Base-by-base conservation (phyloP, 2,329 filamentous ascomycete species). In the Geoglossum cookeanum region DNA sequence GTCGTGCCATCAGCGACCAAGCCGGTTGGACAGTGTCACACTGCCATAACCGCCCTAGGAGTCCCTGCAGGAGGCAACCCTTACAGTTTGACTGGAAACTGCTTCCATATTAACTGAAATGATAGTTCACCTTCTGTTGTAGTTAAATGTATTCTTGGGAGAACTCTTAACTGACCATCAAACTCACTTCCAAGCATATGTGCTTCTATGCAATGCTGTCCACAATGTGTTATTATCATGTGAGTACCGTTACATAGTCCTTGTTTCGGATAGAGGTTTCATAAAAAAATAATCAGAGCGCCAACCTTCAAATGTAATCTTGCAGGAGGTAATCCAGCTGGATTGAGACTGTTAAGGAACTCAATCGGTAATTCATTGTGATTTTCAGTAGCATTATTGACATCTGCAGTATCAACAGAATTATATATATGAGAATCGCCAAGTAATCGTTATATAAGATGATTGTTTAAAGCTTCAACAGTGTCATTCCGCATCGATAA, bases 241-340 rank as follows among this genome's bases (percentile, higher is more conserved):
- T 49, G 22, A 13, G 32, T 57, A 55, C 30, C 32, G 29, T 57
- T 57, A 33, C 52, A 57, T 8, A 57, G 55, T 32, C 49, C 9
- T 22, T 51, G 22, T n/a, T 51, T 30, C 7, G 48, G 29, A 57
- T 57, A 47, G 6, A 57, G 45, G 29, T 57, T 57, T 9, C 13
- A 27, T 13, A 57, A 32, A 32, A 57, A 32, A 35, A 57, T 57
- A 30, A 57, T 33, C 4, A 27, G 45, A 15, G 37, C 45, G 13
- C 33, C 22, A 22, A 57, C 29, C 37, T 57, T 57, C 29, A 57
- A n/a, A 51, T 37, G 29, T 6, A 55, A 22, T 17, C 9, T 53
- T 30, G 30, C 35, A 30, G 13, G 22, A 13, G 32, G 17, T 33
- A 57, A 51, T 35, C 8, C 55, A n/a, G 37, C 7, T 22, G 52